A percentile compares a stretch with the other conserved stretches of the same genome.
Conservation (phyloP, 371 early-diverging fungal genomes). For the Syncephalastrum sp. region DNA sequence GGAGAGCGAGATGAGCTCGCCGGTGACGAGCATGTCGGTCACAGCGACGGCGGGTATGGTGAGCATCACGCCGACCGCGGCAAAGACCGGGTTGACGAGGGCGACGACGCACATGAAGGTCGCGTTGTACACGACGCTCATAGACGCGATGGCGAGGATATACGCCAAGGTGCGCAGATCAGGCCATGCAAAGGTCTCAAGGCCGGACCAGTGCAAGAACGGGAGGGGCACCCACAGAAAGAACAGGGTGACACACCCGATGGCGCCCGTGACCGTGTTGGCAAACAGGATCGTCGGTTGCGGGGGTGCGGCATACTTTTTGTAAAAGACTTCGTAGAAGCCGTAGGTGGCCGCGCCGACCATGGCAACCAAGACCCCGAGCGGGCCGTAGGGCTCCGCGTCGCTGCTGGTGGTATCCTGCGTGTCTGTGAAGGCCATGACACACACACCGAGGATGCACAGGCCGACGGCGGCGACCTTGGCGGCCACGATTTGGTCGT, state of each 20-base stretch:
- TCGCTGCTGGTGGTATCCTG: conserved; percentile 15
- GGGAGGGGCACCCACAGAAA: conserved; percentile 80
- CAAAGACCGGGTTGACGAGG: conserved; percentile 77
- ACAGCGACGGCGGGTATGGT: conserved; percentile 78
- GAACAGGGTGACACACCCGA: conserved; percentile 59
- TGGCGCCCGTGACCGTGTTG: conserved; percentile 66
- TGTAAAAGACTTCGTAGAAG: conserved; percentile 77
- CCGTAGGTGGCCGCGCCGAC: conserved; percentile 59
- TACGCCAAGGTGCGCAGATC: conserved; percentile 44
- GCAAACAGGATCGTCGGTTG: conserved; percentile 66
- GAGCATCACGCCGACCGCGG: conserved; percentile 80
- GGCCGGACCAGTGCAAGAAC: conserved; percentile 55
- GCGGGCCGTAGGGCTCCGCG: neutral
- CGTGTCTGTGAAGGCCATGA: conserved; percentile 56
- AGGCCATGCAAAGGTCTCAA: conserved; percentile 71
- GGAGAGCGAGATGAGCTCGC: conserved; percentile 47
- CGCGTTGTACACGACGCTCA: conserved; percentile 77
- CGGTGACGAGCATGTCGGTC: conserved; percentile 56
- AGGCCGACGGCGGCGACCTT: conserved; percentile 68
- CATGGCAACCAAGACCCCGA: conserved; percentile 55
- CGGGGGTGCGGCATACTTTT: conserved; percentile 69
- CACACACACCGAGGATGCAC: conserved; percentile 67
- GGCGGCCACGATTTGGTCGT: conserved; percentile 53
- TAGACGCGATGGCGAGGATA: conserved; percentile 63
- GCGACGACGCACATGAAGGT: conserved; percentile 79